These are phyloP conservation scores for Cercospora zeina DNA, from an alignment of 2,329 filamentous ascomycete species.

Conservation along the genomic window DNA sequence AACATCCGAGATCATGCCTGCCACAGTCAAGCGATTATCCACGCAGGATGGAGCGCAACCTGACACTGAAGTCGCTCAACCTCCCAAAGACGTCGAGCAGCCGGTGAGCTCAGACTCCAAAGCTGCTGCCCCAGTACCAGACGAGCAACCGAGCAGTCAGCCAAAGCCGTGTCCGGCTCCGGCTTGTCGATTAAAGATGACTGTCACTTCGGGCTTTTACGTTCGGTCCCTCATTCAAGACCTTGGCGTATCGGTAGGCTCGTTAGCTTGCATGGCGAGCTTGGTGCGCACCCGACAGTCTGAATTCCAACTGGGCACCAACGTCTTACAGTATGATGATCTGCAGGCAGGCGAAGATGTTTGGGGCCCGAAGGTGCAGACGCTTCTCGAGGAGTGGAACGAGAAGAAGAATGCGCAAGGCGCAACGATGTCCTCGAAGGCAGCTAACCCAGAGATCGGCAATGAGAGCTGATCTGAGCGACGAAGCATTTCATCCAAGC, in stretches of 20 bases:
- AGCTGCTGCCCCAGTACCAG: conserved; percentile 1
- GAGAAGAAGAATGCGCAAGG: not conserved
- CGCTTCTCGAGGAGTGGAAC: conserved; percentile 52
- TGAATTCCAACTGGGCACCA: conserved; percentile 71
- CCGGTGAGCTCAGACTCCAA: conserved; percentile 36
- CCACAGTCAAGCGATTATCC: conserved; percentile 14
- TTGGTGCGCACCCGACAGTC: conserved; percentile 79
- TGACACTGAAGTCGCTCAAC: conserved; percentile 18
- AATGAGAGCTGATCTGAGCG: not conserved
- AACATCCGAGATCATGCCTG: conserved; percentile 10
- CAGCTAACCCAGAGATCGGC: not conserved
- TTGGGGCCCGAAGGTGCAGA: conserved; percentile 73
- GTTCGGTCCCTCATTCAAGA: conserved; percentile 93
- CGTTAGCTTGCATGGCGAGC: conserved; percentile 81
- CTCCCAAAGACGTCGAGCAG: conserved; percentile 18
- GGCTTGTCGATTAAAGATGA: conserved; percentile 82
- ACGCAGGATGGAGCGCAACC: conserved; percentile 16
- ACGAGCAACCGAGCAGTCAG: not conserved
- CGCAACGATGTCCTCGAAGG: not conserved
- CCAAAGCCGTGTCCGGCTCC: conserved; percentile 53
- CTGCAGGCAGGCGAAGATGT: conserved; percentile 72
- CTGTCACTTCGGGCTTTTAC: conserved; percentile 94
- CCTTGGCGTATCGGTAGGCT: conserved; percentile 76
- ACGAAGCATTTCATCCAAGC: not conserved
- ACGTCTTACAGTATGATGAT: conserved; percentile 77